These are phyloP conservation scores for Chimonanthus salicifolius DNA, from an alignment of 164 flowering plant species.

Conservation along the genomic window DNA sequence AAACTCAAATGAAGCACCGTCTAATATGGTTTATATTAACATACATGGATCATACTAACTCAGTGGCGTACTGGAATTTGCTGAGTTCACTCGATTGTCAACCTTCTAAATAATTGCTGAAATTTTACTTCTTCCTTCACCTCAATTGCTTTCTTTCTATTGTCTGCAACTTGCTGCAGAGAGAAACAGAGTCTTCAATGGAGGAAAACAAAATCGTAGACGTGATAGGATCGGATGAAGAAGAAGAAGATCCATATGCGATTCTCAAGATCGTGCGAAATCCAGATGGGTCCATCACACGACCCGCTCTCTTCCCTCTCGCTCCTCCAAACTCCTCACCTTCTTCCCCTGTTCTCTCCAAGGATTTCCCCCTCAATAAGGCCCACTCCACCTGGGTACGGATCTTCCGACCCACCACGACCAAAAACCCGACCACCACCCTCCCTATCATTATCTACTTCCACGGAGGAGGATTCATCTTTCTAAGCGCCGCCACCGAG, in stretches of 20 bases:
- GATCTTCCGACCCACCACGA: background rate
- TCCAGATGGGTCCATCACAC: constrained; percentile 2
- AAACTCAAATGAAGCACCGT: too few relatives aligned
- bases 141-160: too few relatives aligned
- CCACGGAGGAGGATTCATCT: constrained; percentile 55
- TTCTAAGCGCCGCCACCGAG: constrained; percentile 34
- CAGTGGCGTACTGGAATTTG: too few relatives aligned
- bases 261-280: background rate
- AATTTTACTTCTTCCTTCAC: too few relatives aligned
- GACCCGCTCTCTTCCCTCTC: background rate
- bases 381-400: constrained; percentile 2
- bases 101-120: too few relatives aligned
- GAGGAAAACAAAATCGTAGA: too few relatives aligned
- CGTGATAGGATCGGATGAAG: too few relatives aligned
- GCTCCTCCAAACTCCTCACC: background rate
- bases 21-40: too few relatives aligned
- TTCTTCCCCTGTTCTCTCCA: background rate
- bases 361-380: constrained; percentile 5
- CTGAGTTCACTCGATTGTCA: too few relatives aligned
- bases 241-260: background rate
- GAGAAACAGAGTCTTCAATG: too few relatives aligned
- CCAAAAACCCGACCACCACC: background rate
- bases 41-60: too few relatives aligned
- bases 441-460: constrained; percentile 42
- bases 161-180: too few relatives aligned